phyloP scores from a whole-genome alignment of 306 rosid species.

The Vicia villosa region DNA sequence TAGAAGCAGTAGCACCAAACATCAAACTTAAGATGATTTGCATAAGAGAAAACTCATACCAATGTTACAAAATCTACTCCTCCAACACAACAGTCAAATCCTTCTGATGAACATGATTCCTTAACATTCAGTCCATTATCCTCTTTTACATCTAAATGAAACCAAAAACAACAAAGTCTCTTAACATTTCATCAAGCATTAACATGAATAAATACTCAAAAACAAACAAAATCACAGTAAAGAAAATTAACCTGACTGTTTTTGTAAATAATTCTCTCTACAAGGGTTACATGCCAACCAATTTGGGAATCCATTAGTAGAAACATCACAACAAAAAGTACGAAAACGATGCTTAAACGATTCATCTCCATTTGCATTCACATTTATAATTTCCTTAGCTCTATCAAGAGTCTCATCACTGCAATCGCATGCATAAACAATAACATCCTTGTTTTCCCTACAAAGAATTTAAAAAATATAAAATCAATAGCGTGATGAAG shows the following conservation, averaged over 20 bases:
- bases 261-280: slow-evolving; percentile 38
- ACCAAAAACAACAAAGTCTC: slow-evolving; percentile 22
- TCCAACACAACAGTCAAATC: slow-evolving; percentile 58
- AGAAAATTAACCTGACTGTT: slow-evolving; percentile 33
- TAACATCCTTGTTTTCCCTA: slow-evolving; percentile 66
- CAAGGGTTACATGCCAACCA: slow-evolving; percentile 77
- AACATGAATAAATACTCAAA: background rate
- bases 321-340: slow-evolving; percentile 77
- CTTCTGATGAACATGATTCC: slow-evolving; percentile 38
- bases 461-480: slow-evolving; percentile 18
- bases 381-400: slow-evolving; percentile 59
- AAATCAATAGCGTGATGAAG: background rate
- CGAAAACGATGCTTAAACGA: slow-evolving; percentile 51
- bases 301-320: slow-evolving; percentile 57
- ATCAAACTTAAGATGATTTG: slow-evolving; percentile 28
- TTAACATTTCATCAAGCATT: slow-evolving; percentile 21
- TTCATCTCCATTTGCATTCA: slow-evolving; percentile 38
- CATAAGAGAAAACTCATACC: slow-evolving; percentile 52
- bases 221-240: slow-evolving; percentile 22
- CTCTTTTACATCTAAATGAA: slow-evolving; percentile 46
- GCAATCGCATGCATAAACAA: slow-evolving; percentile 88
- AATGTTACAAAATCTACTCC: slow-evolving; percentile 84
- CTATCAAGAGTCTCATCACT: slow-evolving; percentile 69
- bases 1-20: background rate
- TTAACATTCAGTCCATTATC: slow-evolving; percentile 29